Evolutionary conservation across 1,139 yeast genomes (phyloP).

Genomic region (Sugiyamaella novakii): DNA sequence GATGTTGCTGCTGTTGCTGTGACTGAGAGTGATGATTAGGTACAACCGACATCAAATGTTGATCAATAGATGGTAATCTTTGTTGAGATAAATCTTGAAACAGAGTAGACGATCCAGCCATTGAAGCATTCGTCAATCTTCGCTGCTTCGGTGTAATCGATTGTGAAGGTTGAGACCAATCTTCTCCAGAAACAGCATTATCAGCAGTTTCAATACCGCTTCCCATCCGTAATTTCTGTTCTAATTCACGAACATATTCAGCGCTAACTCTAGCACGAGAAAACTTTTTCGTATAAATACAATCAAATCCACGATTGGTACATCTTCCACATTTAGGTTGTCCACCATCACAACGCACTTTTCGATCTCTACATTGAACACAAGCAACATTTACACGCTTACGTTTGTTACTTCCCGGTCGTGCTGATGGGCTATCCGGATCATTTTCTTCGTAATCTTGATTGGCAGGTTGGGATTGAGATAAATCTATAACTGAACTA

Average conservation of each 20-base stretch:
- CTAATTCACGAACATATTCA: constrained; percentile 27
- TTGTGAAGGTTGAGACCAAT: neutral
- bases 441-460: constrained; percentile 5
- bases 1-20: neutral
- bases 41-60: neutral
- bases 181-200: no score
- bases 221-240: constrained; percentile 19
- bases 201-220: neutral
- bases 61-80: neutral
- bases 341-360: constrained; percentile 29
- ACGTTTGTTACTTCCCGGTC: constrained; percentile 6
- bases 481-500: no score
- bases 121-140: neutral
- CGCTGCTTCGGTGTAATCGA: neutral
- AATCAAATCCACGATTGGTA: constrained; percentile 17
- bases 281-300: constrained; percentile 22
- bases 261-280: constrained; percentile 23
- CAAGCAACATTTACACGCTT: constrained; percentile 26
- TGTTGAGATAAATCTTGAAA: neutral
- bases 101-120: neutral
- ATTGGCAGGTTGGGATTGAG: no score
- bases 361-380: constrained; percentile 28
- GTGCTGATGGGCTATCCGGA: neutral
- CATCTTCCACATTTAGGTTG: constrained; percentile 28
- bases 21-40: neutral